Conservation (phyloP, 805 yeast species). For the Tetrapisispora iriomotensis region DNA sequence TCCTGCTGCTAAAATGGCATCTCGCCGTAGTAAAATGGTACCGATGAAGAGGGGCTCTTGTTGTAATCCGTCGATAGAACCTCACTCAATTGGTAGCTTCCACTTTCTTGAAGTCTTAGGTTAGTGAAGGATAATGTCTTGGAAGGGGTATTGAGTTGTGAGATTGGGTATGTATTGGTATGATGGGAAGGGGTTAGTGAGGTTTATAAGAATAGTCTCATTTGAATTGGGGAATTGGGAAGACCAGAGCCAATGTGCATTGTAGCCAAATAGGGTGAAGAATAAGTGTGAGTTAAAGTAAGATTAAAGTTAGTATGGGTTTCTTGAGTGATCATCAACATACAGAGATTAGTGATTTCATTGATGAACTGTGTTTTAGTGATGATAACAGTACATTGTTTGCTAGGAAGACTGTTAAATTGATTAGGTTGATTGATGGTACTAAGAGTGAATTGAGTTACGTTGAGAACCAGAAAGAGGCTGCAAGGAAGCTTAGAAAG, state of each 20-base stretch:
- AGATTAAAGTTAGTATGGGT: conserved; percentile 40
- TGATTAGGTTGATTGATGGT: conserved; percentile 27
- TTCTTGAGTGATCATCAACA: conserved; percentile 51
- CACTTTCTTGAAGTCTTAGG: too few species aligned
- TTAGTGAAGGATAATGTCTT: too few species aligned
- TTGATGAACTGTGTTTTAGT: conserved; percentile 37
- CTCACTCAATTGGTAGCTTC: too few species aligned
- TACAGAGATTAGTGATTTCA: conserved; percentile 58
- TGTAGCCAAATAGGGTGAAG: neutral
- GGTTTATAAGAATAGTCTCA: too few species aligned
- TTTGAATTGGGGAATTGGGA: too few species aligned
- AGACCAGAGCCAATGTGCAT: neutral
- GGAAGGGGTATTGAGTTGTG: too few species aligned
- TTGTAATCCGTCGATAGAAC: too few species aligned
- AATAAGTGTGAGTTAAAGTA: neutral
- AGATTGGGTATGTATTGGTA: too few species aligned
- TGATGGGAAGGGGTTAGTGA: too few species aligned
- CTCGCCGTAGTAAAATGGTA: too few species aligned
- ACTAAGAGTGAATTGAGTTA: conserved; percentile 29
- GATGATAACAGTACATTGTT: conserved; percentile 18
- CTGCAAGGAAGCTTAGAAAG: conserved; percentile 86
- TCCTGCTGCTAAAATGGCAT: too few species aligned
- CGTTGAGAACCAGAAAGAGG: conserved; percentile 45
- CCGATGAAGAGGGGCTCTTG: too few species aligned
- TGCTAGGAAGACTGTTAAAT: conserved; percentile 29